Evolutionary conservation across 1,139 yeast genomes (phyloP), one percentile per base, ranked within the genome.

Genomic region (Suhomyces yuchorum): DNA sequence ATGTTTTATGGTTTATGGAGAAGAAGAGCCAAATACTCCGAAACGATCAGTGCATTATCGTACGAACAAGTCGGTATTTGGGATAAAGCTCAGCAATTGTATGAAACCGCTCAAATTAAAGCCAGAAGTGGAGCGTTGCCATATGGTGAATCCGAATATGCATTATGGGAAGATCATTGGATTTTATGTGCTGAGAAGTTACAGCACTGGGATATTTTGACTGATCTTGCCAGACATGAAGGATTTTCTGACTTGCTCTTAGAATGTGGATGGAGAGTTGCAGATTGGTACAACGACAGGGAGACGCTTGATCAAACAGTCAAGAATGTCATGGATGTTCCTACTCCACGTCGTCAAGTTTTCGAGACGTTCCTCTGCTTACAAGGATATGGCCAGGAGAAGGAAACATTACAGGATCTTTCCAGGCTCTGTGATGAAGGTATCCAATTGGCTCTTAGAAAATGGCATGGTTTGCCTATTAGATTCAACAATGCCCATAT

Each of bases 141-240:
- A 0, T 95, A 90, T 63, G 90, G 97, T 22, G 98, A 95, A 61
- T 83, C 96, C 1, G 99, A 95, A 61, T 95, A 95, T 61, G 85
- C 96, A 0, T 73, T 95, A 40, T 95, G 99, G 99, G 99, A 95
- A 70, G 99, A 95, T 62, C 96, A 93, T 59, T 95, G 99, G 99
- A 90, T 95, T 48, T 71, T 89, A 33, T 92, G 99, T 73, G 97
- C 99, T 2, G 97, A 95, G 63, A 93, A 95, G 62, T 73, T 95
- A 45, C 99, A 95, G 62, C 98, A 93, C 55, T 95, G 99, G 99
- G 99, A 95, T 64, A 87, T 95, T 49, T 75, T 95, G 53, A 92
- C 99, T 0, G 99, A 95, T 60, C 77, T 95, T 42, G 99, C 99
- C 3, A 90, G 93, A 61, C 98, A 95, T 61, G 99, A 95, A 74